Percentiles rank a stretch among this genome's conserved stretches.
Evolutionary conservation across 169 alveolate genomes (phyloP).

Genomic region (Theileria orientalis): DNA sequence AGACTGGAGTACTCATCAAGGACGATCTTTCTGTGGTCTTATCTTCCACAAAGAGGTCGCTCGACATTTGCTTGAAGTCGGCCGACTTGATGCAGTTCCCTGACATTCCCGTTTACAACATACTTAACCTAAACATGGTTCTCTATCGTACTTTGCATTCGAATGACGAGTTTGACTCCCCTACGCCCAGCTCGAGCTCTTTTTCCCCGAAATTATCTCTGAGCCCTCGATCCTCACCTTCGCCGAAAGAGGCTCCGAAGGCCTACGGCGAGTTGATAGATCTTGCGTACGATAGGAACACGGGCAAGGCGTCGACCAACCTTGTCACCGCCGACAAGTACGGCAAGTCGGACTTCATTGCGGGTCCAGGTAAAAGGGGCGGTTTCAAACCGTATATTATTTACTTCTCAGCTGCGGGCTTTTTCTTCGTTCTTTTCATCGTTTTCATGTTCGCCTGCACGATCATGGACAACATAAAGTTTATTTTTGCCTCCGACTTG

Average conservation of each 20-base stretch:
- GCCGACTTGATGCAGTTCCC: neutral
- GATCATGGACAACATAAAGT: conserved; percentile 12
- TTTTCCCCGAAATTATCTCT: neutral
- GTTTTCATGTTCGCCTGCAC: conserved; percentile 7
- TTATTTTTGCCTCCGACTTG: conserved; percentile 6
- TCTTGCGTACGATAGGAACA: too few species aligned
- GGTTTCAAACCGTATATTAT: conserved; percentile 2
- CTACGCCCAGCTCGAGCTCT: neutral
- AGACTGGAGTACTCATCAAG: conserved; percentile 25
- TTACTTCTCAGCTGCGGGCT: conserved; percentile 13
- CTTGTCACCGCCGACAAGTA: neutral
- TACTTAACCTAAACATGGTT: neutral
- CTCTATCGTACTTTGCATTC: neutral
- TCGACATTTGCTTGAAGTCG: conserved; percentile 2
- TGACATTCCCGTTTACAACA: conserved; percentile 1
- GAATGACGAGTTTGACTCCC: neutral
- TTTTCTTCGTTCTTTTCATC: neutral
- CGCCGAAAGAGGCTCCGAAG: conserved; percentile 6
- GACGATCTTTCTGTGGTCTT: conserved; percentile 48
- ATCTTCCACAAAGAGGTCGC: conserved; percentile 13
- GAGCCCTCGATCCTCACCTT: neutral
- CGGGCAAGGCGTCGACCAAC: conserved; percentile 10
- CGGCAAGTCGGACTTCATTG: neutral
- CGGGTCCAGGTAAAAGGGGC: neutral
- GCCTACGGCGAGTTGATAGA: neutral